Conservation (phyloP, 345 rosid species). For the Punica granatum region DNA sequence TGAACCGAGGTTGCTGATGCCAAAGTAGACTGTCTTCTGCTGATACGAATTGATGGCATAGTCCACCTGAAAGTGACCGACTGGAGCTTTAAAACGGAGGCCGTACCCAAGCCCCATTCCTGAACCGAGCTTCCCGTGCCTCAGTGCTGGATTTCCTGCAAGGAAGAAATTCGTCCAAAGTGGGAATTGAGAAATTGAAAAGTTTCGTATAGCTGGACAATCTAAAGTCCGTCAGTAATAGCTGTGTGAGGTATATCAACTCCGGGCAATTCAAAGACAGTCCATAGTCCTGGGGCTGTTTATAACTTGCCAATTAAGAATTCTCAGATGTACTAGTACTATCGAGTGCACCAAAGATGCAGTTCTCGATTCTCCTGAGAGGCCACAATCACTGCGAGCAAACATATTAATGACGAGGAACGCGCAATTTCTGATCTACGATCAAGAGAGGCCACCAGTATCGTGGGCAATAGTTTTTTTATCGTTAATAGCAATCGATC, state of each 20-base stretch:
- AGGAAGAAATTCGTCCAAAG: conserved; percentile 3
- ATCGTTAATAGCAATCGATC: neutral
- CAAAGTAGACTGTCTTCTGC: conserved; percentile 29
- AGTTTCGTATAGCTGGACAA: neutral
- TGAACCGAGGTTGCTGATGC: conserved; percentile 70
- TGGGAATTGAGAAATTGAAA: neutral
- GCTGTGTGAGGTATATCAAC: too few relatives aligned
- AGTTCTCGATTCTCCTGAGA: too few relatives aligned
- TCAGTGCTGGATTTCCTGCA: conserved; percentile 82
- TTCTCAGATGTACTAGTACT: too few relatives aligned
- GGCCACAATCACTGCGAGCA: too few relatives aligned
- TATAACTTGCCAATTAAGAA: too few relatives aligned
- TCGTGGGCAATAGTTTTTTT: neutral
- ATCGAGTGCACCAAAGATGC: neutral
- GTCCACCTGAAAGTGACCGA: conserved; percentile 19
- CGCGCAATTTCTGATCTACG: neutral
- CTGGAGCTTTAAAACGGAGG: conserved; percentile 17
- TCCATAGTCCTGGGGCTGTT: too few relatives aligned
- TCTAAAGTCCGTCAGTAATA: too few relatives aligned
- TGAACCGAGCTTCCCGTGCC: conserved; percentile 81
- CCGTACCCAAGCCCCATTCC: conserved; percentile 57
- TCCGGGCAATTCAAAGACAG: too few relatives aligned
- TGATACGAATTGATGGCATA: conserved; percentile 21
- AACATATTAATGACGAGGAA: too few relatives aligned
- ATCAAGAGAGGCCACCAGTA: neutral